Evolutionary conservation across 768 basidiomycete species (phyloP).

Genomic region (Leccinum obscurum): DNA sequence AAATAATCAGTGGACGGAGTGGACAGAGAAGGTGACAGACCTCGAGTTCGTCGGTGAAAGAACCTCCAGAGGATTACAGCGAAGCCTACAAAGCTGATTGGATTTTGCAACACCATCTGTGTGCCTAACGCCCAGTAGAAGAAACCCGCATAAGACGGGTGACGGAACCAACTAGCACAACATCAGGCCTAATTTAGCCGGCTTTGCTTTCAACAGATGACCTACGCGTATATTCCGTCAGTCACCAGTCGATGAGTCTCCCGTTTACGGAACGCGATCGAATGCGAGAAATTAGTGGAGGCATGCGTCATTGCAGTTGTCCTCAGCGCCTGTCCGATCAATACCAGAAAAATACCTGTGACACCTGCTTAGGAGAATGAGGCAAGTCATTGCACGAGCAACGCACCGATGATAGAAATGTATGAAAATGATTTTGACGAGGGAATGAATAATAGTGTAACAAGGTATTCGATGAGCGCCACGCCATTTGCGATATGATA

Average conservation of each 20-base stretch:
- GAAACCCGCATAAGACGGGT: conserved; percentile 97
- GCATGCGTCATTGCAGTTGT: conserved; percentile 98
- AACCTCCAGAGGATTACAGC: conserved; percentile 76
- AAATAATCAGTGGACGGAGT: conserved; percentile 6
- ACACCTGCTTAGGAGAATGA: conserved; percentile 1
- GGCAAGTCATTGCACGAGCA: not conserved
- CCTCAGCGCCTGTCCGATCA: conserved; percentile 75
- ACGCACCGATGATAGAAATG: conserved; percentile 59
- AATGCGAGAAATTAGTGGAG: conserved; percentile 89
- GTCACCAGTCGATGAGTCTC: conserved; percentile 80
- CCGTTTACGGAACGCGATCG: conserved; percentile 74
- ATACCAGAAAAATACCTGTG: conserved; percentile 62
- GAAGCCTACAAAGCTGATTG: conserved; percentile 68
- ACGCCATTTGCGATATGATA: conserved; percentile 84
- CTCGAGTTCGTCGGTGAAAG: conserved; percentile 76
- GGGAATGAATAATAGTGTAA: conserved; percentile 68
- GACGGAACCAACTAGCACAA: conserved; percentile 55
- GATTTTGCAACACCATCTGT: conserved; percentile 88
- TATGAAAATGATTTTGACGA: conserved; percentile 58
- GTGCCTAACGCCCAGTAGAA: conserved; percentile 98
- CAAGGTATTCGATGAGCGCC: conserved; percentile 79
- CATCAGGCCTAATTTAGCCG: not conserved
- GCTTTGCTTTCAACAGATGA: conserved; percentile 8
- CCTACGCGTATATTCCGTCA: conserved; percentile 85
- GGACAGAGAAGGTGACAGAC: conserved; percentile 46